These are phyloP conservation scores for Verticillium longisporum DNA, from an alignment of 2,329 filamentous ascomycete genomes.

Conservation along the genomic window DNA sequence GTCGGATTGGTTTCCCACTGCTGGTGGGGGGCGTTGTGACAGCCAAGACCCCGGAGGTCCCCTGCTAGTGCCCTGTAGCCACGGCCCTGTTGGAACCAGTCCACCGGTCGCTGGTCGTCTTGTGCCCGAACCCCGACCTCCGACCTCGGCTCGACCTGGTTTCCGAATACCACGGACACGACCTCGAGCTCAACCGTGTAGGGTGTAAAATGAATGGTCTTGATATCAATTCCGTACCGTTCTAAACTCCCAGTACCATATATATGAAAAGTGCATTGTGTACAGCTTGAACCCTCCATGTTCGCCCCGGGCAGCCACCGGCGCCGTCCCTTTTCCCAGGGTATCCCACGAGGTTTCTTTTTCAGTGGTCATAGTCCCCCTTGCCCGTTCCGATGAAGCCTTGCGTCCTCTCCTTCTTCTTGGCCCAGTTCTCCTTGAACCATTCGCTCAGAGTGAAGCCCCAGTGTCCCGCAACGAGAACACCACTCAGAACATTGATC, in stretches of 20 bases:
- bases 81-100: background rate
- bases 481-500: slow-evolving; percentile 85
- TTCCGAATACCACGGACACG: too few species aligned
- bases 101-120: background rate
- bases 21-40: background rate
- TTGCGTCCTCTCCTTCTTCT: slow-evolving; percentile 34
- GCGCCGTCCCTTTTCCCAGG: too few species aligned
- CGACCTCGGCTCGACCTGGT: background rate
- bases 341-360: too few species aligned
- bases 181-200: too few species aligned
- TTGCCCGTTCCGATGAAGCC: slow-evolving; percentile 11
- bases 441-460: slow-evolving; percentile 80
- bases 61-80: background rate
- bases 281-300: background rate
- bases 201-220: too few species aligned
- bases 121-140: background rate
- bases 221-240: too few species aligned
- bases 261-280: background rate
- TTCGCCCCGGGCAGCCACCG: background rate
- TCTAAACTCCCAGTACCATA: background rate
- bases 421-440: slow-evolving; percentile 49
- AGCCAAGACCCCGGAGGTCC: background rate
- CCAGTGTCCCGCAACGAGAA: slow-evolving; percentile 92
- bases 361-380: slow-evolving; percentile 9
- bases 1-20: slow-evolving; percentile 10